phyloP scores from a whole-genome alignment of 371 early-diverging fungal species.

The Mortierella sp. region DNA sequence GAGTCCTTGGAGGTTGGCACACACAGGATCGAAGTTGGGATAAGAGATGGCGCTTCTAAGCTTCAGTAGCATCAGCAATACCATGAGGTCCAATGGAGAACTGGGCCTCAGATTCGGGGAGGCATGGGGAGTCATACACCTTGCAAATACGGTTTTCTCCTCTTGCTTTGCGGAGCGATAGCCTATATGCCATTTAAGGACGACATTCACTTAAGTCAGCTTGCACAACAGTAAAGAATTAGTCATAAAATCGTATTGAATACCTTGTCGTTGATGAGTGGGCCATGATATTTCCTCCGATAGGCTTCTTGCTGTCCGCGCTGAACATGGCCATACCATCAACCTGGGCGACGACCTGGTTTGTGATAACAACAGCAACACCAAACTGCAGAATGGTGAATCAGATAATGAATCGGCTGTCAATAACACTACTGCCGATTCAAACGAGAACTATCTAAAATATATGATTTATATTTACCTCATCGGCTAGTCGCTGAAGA shows the following conservation, averaged over 20 bases:
- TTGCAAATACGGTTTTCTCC: conserved; percentile 89
- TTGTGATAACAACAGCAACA: conserved; percentile 98
- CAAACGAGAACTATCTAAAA: too few relatives aligned
- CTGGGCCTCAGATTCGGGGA: conserved; percentile 85
- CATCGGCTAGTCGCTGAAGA: conserved; percentile 95
- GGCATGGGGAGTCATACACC: conserved; percentile 91
- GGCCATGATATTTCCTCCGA: conserved; percentile 99
- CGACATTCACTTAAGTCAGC: conserved; percentile 36
- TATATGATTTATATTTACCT: too few relatives aligned
- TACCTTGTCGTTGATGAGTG: conserved; percentile 94
- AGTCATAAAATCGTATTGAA: neutral
- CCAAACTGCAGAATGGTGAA: conserved; percentile 77
- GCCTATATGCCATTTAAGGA: conserved; percentile 70
- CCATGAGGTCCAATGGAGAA: conserved; percentile 85
- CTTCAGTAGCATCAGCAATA: conserved; percentile 81
- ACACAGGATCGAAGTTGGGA: neutral
- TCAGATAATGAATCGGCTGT: neutral
- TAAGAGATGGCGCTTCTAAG: neutral
- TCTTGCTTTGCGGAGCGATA: conserved; percentile 88
- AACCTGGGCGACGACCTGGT: conserved; percentile 98
- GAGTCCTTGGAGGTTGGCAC: neutral
- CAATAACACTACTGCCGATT: too few relatives aligned
- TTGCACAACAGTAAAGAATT: neutral
- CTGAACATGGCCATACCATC: conserved; percentile 97
- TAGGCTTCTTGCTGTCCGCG: conserved; percentile 97